phyloP scores from a whole-genome alignment of 2,329 filamentous ascomycete species.

The Sordariomycetes sp. region DNA sequence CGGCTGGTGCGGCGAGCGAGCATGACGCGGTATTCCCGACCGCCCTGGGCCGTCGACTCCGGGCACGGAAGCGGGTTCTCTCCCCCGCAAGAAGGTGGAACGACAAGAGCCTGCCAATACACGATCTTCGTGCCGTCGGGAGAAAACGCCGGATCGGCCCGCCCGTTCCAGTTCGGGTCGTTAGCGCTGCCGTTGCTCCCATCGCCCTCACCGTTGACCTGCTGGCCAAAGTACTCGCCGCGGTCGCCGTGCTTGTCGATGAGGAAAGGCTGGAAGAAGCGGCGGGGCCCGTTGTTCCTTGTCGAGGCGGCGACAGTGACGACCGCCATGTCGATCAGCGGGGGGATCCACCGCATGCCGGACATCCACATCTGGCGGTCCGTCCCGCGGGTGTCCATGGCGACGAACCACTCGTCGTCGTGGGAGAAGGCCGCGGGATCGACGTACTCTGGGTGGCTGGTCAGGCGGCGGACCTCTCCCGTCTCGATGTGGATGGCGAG shows the following conservation, averaged over 20 bases:
- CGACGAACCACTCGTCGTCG: slow-evolving; percentile 29
- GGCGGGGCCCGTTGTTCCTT: slow-evolving; percentile 31
- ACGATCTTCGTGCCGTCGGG: slow-evolving; percentile 28
- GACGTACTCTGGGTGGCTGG: slow-evolving; percentile 29
- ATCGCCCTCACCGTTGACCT: slow-evolving; percentile 25
- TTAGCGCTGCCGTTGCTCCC: slow-evolving; percentile 23
- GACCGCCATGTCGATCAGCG: slow-evolving; percentile 25
- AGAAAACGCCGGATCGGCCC: slow-evolving; percentile 30
- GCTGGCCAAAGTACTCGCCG: slow-evolving; percentile 29
- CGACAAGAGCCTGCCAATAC: slow-evolving; percentile 27
- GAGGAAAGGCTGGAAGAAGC: slow-evolving; percentile 34
- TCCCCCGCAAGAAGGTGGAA: slow-evolving; percentile 29
- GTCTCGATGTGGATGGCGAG: slow-evolving; percentile 28
- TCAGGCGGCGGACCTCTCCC: slow-evolving; percentile 28
- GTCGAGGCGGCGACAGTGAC: slow-evolving; percentile 22
- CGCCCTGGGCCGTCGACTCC: slow-evolving; percentile 24
- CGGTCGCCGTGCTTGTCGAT: slow-evolving; percentile 32
- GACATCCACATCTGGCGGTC: slow-evolving; percentile 28
- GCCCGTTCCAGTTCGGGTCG: slow-evolving; percentile 35
- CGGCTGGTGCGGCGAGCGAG: slow-evolving; percentile 24
- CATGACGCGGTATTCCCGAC: slow-evolving; percentile 27
- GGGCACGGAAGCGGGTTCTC: slow-evolving; percentile 28
- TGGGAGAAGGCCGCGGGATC: slow-evolving; percentile 30
- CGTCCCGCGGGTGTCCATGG: slow-evolving; percentile 30
- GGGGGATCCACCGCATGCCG: slow-evolving; percentile 28